Conservation (phyloP, 345 rosid species). For the Brassica juncea region DNA sequence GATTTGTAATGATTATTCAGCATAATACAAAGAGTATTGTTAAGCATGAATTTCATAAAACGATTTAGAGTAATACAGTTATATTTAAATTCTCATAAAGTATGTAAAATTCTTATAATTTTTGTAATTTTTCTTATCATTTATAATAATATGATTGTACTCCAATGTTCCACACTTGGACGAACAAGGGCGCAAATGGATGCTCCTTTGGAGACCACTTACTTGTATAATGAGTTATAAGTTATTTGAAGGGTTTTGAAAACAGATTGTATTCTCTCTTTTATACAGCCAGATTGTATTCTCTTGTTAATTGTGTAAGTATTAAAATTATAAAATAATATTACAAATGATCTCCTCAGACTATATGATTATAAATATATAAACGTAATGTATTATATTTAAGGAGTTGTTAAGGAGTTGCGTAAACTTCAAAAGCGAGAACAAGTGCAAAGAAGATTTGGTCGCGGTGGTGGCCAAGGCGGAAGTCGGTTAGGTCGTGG, state of each 20-base stretch:
- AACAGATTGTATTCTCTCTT: too few species aligned
- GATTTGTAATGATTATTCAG: neutral
- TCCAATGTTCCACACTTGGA: too few species aligned
- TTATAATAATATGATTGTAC: too few species aligned
- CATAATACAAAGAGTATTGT: neutral
- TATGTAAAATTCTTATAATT: too few species aligned
- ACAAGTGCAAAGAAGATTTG: slow-evolving; percentile 24
- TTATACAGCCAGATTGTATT: too few species aligned
- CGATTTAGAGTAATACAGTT: too few species aligned
- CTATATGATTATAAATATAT: neutral
- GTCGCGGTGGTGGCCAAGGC: slow-evolving; percentile 41
- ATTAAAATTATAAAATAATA: neutral
- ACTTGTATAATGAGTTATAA: too few species aligned
- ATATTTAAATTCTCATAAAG: too few species aligned
- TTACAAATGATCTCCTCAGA: neutral
- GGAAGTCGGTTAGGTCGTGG: slow-evolving; percentile 40
- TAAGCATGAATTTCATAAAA: neutral
- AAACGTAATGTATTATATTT: neutral
- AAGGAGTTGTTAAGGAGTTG: slow-evolving; percentile 46
- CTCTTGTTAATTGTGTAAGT: neutral
- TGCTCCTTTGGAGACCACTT: too few species aligned
- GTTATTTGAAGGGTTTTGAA: too few species aligned
- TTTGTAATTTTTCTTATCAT: neutral
- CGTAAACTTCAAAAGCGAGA: slow-evolving; percentile 75
- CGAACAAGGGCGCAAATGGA: too few species aligned